Percentiles rank a stretch among this genome's conserved stretches.
Conservation (phyloP, 148 eudicot species). For the Cornus florida region DNA sequence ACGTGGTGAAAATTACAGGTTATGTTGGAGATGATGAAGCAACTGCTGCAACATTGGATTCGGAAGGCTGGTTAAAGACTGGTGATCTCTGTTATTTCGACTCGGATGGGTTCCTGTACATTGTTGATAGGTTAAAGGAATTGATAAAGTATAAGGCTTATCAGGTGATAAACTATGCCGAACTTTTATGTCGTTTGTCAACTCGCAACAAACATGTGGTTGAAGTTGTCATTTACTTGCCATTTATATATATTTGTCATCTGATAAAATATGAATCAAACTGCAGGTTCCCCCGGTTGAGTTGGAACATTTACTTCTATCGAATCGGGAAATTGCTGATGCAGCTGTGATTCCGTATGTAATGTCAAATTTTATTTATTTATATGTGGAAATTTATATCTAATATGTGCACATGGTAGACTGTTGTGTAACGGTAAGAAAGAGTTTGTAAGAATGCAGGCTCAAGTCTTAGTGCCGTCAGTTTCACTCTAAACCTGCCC, state of each 20-base stretch:
- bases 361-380: neutral
- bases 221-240: neutral
- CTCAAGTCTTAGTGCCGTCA: too few relatives aligned
- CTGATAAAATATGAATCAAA: neutral
- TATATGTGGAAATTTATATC: neutral
- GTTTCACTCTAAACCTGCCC: too few relatives aligned
- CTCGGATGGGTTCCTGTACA: constrained; percentile 62
- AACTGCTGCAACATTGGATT: constrained; percentile 58
- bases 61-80: constrained; percentile 95
- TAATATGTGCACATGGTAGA: neutral
- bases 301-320: constrained; percentile 67
- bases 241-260: neutral
- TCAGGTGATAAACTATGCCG: constrained; percentile 51
- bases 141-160: constrained; percentile 93
- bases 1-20: constrained; percentile 39
- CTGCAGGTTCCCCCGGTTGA: constrained; percentile 97
- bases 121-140: constrained; percentile 88
- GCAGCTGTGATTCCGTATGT: constrained; percentile 92
- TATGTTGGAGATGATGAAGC: constrained; percentile 84
- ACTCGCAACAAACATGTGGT: neutral
- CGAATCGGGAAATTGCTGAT: constrained; percentile 78
- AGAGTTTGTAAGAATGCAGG: too few relatives aligned
- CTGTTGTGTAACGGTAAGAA: too few relatives aligned
- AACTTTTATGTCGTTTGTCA: neutral
- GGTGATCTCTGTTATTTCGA: constrained; percentile 96